A percentile compares a stretch with the other conserved stretches of the same genome.
These are phyloP conservation scores for Glomus cerebriforme DNA, from an alignment of 192 early-diverging fungal species.

Conservation along the genomic window DNA sequence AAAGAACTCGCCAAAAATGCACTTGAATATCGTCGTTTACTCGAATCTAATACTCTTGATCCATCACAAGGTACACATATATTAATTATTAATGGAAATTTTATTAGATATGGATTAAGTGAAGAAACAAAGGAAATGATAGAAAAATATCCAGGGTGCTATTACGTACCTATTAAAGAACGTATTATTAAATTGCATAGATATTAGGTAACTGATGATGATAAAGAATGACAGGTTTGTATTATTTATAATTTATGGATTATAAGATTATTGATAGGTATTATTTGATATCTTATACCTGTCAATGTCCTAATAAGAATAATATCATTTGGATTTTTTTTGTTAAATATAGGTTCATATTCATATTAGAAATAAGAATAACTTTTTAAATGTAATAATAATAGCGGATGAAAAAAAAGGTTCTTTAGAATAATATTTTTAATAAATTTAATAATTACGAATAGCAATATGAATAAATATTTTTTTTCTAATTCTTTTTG, in stretches of 20 bases:
- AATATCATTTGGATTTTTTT: too few species aligned
- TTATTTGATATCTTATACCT: not conserved
- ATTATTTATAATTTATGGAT: conserved; percentile 29
- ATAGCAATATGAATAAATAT: too few species aligned
- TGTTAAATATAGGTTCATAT: too few species aligned
- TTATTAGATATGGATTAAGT: not conserved
- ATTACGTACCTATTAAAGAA: conserved; percentile 18
- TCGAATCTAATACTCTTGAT: conserved; percentile 20
- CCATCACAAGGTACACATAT: conserved; percentile 6
- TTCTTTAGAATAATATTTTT: too few species aligned
- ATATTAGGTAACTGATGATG: not conserved
- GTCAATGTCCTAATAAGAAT: too few species aligned
- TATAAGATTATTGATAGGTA: conserved; percentile 17
- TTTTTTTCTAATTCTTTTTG: too few species aligned
- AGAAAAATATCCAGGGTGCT: conserved; percentile 15
- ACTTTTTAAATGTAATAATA: not conserved
- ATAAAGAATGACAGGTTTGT: conserved; percentile 29
- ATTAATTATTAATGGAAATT: conserved; percentile 24
- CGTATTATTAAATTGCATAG: not conserved
- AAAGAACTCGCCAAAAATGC: conserved; percentile 9
- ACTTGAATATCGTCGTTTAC: not conserved
- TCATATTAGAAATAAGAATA: too few species aligned
- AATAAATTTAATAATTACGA: too few species aligned
- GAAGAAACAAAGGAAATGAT: conserved; percentile 9
- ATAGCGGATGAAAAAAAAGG: conserved; percentile 13